A percentile compares a stretch with the other conserved stretches of the same genome.
These are phyloP conservation scores for Clonostachys sp. DNA, from an alignment of 2,329 filamentous ascomycete species.

Conservation along the genomic window DNA sequence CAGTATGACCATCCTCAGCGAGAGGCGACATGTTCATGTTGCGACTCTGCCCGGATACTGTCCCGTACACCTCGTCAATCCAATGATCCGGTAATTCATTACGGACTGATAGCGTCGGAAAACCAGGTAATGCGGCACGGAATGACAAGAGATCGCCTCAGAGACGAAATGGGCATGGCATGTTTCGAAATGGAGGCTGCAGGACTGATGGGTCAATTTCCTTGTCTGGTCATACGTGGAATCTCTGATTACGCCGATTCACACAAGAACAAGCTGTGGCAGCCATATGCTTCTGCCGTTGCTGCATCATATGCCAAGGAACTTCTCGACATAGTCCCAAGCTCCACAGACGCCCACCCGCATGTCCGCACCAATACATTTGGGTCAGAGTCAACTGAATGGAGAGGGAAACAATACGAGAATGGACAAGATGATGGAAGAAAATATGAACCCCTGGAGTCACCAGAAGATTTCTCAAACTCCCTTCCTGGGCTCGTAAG, in stretches of 20 bases:
- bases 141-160: constrained; percentile 23
- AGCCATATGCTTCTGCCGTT: constrained; percentile 22
- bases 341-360: too few relatives aligned
- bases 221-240: constrained; percentile 23
- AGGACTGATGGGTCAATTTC: constrained; percentile 12
- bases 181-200: constrained; percentile 15
- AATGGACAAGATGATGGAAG: too few relatives aligned
- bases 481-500: too few relatives aligned
- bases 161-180: constrained; percentile 8
- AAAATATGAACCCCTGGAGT: too few relatives aligned
- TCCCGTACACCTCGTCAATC: background rate
- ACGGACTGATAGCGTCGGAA: constrained; percentile 20
- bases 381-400: too few relatives aligned
- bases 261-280: constrained; percentile 26
- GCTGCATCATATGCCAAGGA: constrained; percentile 15
- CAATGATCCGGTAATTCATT: constrained; percentile 10
- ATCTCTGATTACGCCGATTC: constrained; percentile 28
- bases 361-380: too few relatives aligned
- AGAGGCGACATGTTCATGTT: background rate
- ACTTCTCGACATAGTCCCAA: background rate
- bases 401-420: too few relatives aligned
- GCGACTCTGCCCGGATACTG: background rate
- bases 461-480: too few relatives aligned
- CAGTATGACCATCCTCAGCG: background rate
- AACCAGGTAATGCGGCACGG: background rate